phyloP scores from a whole-genome alignment of 306 rosid species.

The Sphenostylis stenocarpa region DNA sequence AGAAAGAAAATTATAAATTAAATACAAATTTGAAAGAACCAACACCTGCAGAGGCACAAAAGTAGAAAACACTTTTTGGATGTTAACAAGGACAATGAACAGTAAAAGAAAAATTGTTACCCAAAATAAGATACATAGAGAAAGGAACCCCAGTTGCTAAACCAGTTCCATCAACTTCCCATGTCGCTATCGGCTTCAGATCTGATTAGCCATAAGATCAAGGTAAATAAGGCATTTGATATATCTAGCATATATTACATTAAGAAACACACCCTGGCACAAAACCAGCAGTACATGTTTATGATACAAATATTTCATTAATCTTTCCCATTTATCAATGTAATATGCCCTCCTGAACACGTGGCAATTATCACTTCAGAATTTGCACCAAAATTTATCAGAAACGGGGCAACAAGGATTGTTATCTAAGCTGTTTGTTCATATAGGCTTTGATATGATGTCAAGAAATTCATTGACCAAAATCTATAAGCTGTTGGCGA shows the following conservation, averaged over 20 bases:
- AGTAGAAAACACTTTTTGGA: not conserved
- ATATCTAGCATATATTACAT: constrained; percentile 7
- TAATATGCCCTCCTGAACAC: not conserved
- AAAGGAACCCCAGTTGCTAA: constrained; percentile 61
- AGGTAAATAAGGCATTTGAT: constrained; percentile 29
- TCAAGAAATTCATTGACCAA: constrained; percentile 19
- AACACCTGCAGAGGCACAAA: not conserved
- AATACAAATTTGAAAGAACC: constrained; percentile 8
- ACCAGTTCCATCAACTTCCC: constrained; percentile 96
- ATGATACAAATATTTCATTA: constrained; percentile 6
- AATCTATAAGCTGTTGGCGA: not conserved
- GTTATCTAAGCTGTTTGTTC: not conserved
- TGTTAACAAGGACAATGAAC: constrained; percentile 26
- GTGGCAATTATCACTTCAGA: not conserved
- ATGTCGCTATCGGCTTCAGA: constrained; percentile 78
- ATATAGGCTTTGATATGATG: not conserved
- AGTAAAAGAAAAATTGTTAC: constrained; percentile 40
- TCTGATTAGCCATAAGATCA: constrained; percentile 50
- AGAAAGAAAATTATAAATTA: not conserved
- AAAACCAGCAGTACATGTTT: not conserved
- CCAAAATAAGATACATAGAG: constrained; percentile 92
- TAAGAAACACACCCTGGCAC: constrained; percentile 16
- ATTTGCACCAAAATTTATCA: not conserved
- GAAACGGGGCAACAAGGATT: not conserved
- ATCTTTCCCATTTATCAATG: not conserved